Evolutionary conservation across 441 rosid genomes (phyloP).

Genomic region (Mallotus repandus): DNA sequence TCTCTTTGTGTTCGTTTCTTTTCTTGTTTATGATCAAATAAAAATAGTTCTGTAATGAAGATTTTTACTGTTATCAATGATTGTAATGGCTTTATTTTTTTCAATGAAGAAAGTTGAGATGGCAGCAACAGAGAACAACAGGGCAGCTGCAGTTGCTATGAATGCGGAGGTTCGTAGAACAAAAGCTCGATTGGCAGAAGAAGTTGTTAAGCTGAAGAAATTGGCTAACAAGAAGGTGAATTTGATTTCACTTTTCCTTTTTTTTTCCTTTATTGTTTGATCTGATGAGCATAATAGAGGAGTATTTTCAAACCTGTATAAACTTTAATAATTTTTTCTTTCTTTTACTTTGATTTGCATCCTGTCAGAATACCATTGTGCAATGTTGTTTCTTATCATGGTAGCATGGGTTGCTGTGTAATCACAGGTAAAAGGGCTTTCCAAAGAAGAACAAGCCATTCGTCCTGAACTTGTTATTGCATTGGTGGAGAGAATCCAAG

Average conservation of each 20-base stretch:
- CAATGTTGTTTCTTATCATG: neutral
- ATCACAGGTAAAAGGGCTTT: conserved; percentile 75
- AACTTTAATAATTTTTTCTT: too few species aligned
- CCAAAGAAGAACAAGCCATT: conserved; percentile 70
- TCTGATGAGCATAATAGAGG: too few species aligned
- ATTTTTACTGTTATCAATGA: too few species aligned
- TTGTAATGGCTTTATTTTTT: too few species aligned
- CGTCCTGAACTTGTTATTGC: conserved; percentile 82
- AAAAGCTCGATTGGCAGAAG: conserved; percentile 80
- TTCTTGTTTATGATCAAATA: neutral
- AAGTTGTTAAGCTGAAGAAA: conserved; percentile 82
- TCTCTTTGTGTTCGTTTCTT: conserved; percentile 48
- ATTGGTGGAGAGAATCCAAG: conserved; percentile 78
- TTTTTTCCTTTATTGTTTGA: too few species aligned
- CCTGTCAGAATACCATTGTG: neutral
- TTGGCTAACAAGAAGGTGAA: conserved; percentile 76
- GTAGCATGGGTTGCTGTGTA: neutral
- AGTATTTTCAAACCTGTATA: too few species aligned
- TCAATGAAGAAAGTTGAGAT: conserved; percentile 61
- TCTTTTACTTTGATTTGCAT: too few species aligned
- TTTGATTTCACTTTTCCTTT: neutral
- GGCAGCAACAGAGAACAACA: conserved; percentile 63
- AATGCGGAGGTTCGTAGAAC: conserved; percentile 83
- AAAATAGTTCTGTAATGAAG: too few species aligned
- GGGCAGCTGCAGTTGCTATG: conserved; percentile 73